phyloP scores from a whole-genome alignment of 768 basidiomycete species.

The Leccinum rimulosum region DNA sequence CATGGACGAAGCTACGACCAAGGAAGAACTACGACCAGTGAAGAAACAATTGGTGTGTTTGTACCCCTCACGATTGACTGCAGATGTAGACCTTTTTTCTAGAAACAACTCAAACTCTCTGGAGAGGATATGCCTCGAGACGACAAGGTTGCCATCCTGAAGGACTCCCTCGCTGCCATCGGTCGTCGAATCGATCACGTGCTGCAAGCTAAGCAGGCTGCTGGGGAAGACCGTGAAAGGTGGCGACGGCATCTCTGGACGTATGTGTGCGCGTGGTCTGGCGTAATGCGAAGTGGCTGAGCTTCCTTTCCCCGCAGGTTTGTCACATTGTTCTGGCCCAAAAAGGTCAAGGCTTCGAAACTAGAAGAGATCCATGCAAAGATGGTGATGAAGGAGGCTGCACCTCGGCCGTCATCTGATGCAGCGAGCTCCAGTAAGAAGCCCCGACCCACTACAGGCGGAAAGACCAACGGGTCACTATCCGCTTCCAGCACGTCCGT shows the following conservation, averaged over 20 bases:
- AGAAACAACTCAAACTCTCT: slow-evolving; percentile 95
- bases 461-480: slow-evolving; percentile 53
- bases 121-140: slow-evolving; percentile 93
- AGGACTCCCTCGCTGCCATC: slow-evolving; percentile 92
- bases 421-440: slow-evolving; percentile 50
- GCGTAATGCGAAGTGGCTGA: slow-evolving; percentile 10
- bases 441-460: slow-evolving; percentile 47
- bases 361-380: slow-evolving; percentile 94
- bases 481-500: slow-evolving; percentile 42
- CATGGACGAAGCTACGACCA: slow-evolving; percentile 91
- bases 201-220: slow-evolving; percentile 67
- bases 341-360: slow-evolving; percentile 92
- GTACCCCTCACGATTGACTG: neutral
- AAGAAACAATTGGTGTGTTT: slow-evolving; percentile 86
- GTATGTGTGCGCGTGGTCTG: slow-evolving; percentile 48
- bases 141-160: slow-evolving; percentile 93
- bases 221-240: slow-evolving; percentile 79
- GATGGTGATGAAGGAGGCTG: slow-evolving; percentile 87
- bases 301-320: slow-evolving; percentile 52
- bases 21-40: slow-evolving; percentile 93
- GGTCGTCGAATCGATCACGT: slow-evolving; percentile 89
- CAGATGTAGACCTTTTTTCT: slow-evolving; percentile 8
- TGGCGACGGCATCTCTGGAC: slow-evolving; percentile 98
- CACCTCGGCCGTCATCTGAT: slow-evolving; percentile 57
- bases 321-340: slow-evolving; percentile 96